Evolutionary conservation across 345 rosid species (phyloP).

Genomic region (Nephelium lappaceum): DNA sequence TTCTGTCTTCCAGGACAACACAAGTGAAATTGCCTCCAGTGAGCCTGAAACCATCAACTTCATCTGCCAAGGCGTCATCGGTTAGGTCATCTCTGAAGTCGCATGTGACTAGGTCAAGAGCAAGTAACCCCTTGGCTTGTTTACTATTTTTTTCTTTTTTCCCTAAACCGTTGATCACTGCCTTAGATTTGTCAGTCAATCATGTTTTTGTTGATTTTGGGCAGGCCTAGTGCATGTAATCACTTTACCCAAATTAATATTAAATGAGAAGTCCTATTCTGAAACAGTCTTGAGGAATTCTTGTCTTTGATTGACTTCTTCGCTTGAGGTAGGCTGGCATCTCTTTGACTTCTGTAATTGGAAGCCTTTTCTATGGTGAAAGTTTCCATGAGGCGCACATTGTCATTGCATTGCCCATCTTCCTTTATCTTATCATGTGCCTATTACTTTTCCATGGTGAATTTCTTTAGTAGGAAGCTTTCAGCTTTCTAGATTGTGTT

Average conservation of each 20-base stretch:
- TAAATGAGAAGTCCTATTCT: background rate
- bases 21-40: slow-evolving; percentile 55
- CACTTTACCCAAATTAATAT: background rate
- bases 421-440: background rate
- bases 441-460: background rate
- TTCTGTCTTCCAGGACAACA: slow-evolving; percentile 51
- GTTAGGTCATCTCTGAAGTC: slow-evolving; percentile 40
- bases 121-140: slow-evolving; percentile 39
- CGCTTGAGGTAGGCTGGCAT: background rate
- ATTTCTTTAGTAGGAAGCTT: slow-evolving; percentile 2
- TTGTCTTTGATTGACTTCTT: slow-evolving; percentile 1
- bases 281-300: background rate
- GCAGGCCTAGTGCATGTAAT: background rate
- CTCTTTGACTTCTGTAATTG: background rate
- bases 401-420: background rate
- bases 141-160: background rate
- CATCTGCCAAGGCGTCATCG: slow-evolving; percentile 40
- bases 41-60: slow-evolving; percentile 61
- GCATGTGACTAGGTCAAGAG: slow-evolving; percentile 35
- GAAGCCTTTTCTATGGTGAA: background rate
- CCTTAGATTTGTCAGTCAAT: background rate
- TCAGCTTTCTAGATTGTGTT: background rate
- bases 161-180: background rate
- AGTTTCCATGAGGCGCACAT: background rate
- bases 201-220: background rate